Conservation (phyloP, 768 basidiomycete genomes). For the Agrocybe pediades region DNA sequence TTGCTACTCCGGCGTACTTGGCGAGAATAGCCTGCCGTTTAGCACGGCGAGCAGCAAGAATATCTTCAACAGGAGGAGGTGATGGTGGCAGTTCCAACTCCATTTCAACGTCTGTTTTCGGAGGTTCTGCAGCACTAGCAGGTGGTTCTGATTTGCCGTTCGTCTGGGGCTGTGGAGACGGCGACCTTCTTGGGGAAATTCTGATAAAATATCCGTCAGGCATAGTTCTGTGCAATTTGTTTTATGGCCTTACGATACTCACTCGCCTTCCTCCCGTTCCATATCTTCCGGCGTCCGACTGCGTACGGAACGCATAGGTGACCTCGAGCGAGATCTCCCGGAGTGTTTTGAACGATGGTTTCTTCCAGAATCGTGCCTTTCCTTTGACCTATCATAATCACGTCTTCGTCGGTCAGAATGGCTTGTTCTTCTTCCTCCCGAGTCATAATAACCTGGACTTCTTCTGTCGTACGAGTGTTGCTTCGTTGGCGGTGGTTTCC, state of each 20-base stretch:
- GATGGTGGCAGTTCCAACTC: conserved; percentile 59
- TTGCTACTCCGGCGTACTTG: conserved; percentile 61
- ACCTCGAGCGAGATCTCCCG: conserved; percentile 20
- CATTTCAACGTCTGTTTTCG: conserved; percentile 35
- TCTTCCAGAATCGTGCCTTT: conserved; percentile 10
- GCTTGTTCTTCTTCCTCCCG: conserved; percentile 11
- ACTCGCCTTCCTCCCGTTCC: conserved; percentile 93
- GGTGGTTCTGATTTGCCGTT: conserved; percentile 22
- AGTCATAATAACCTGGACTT: conserved; percentile 18
- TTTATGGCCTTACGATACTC: conserved; percentile 50
- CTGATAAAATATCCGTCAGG: conserved; percentile 33
- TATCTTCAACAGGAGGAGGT: conserved; percentile 59
- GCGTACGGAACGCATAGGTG: conserved; percentile 22
- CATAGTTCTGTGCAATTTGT: conserved; percentile 2
- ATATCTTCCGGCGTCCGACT: conserved; percentile 38
- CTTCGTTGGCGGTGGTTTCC: conserved; percentile 29
- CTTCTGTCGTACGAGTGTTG: conserved; percentile 31
- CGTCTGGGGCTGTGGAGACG: conserved; percentile 15
- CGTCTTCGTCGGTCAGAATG: conserved; percentile 16
- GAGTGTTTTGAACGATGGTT: conserved; percentile 11
- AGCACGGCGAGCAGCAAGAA: conserved; percentile 70
- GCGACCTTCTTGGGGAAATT: conserved; percentile 61
- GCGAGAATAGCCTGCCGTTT: conserved; percentile 78
- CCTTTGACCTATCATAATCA: conserved; percentile 13
- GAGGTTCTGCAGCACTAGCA: conserved; percentile 22